These are phyloP conservation scores for Globisporangium heterothallicum DNA, from an alignment of 352 stramenopile species.

Conservation along the genomic window DNA sequence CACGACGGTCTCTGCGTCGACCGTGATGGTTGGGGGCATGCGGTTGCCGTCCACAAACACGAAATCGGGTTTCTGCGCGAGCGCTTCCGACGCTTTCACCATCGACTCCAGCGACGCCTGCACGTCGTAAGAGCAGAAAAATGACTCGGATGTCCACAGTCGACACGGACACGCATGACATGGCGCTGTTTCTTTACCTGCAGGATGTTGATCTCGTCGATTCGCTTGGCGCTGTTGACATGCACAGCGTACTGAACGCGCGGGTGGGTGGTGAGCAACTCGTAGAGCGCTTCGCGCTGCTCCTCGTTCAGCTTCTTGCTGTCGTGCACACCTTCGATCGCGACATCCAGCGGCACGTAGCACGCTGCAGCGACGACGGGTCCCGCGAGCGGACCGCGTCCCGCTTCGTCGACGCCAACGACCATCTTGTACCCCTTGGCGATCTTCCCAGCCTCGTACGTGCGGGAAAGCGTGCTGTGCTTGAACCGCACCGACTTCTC, in stretches of 20 bases:
- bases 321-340: conserved; percentile 88
- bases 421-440: conserved; percentile 62
- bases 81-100: conserved; percentile 77
- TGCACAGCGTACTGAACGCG: conserved; percentile 87
- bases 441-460: conserved; percentile 45
- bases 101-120: conserved; percentile 94
- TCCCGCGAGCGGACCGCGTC: conserved; percentile 92
- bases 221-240: conserved; percentile 69
- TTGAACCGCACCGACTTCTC: conserved; percentile 21
- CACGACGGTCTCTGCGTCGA: conserved; percentile 88
- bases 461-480: conserved; percentile 50
- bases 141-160: too few relatives aligned
- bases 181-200: too few relatives aligned
- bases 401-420: conserved; percentile 96
- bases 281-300: conserved; percentile 89
- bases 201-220: conserved; percentile 99
- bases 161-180: background rate
- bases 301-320: conserved; percentile 95
- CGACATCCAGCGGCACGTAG: conserved; percentile 69
- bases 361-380: conserved; percentile 80
- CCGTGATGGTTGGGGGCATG: conserved; percentile 84
- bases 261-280: conserved; percentile 74
- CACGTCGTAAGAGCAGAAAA: background rate
- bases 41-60: conserved; percentile 96
- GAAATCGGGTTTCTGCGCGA: conserved; percentile 62